phyloP scores from a whole-genome alignment of 2,329 filamentous ascomycete species.

The Plenodomus biglobosus region DNA sequence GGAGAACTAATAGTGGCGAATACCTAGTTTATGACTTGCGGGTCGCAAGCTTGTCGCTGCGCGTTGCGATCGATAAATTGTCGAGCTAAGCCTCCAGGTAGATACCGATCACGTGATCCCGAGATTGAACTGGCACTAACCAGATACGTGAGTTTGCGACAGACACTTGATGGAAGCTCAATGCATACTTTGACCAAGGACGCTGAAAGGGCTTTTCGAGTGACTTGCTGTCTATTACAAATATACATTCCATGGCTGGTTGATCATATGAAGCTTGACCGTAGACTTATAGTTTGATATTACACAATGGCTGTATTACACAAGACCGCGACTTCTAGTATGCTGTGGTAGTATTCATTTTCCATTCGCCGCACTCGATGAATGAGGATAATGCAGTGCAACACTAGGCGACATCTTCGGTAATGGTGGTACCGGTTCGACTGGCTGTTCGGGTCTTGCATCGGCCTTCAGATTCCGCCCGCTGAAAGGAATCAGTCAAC shows the following conservation, averaged over 20 bases:
- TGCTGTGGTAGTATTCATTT: neutral
- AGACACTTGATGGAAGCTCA: neutral
- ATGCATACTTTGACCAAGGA: too few species aligned
- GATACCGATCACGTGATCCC: constrained; percentile 21
- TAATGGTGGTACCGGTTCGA: constrained; percentile 32
- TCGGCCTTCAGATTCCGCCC: constrained; percentile 30
- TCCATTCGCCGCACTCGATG: constrained; percentile 1
- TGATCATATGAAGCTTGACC: too few species aligned
- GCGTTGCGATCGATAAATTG: constrained; percentile 8
- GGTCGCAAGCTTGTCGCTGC: neutral
- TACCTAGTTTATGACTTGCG: neutral
- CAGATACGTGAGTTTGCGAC: constrained; percentile 25
- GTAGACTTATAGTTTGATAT: too few species aligned
- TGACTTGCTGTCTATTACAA: too few species aligned
- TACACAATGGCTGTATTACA: neutral
- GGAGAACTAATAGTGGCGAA: neutral
- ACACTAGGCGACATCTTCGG: constrained; percentile 11
- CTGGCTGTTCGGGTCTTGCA: constrained; percentile 10
- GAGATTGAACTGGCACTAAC: constrained; percentile 14
- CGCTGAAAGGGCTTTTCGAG: neutral
- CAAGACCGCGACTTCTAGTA: neutral
- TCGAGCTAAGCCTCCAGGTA: constrained; percentile 12
- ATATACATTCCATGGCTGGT: too few species aligned
- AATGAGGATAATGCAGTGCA: constrained; percentile 13
- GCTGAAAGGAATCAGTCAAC: constrained; percentile 19